Base-by-base conservation (phyloP, 2,329 filamentous ascomycete species). In the Stylonectria norvegica region DNA sequence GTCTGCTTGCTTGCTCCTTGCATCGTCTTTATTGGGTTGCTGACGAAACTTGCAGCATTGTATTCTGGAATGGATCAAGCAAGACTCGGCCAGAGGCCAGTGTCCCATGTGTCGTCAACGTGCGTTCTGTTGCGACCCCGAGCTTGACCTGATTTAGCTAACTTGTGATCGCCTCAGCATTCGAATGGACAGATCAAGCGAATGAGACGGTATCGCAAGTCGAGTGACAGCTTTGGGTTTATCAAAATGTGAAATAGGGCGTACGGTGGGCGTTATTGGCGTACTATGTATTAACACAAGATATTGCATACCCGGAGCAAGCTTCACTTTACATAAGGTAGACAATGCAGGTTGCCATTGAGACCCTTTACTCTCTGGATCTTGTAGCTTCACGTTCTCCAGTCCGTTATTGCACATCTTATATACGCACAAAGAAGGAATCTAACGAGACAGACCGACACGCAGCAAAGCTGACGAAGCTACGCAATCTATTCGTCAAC, bases 81-180 rank as follows among this genome's bases (percentile, higher is more conserved):
- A 96, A 63, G 93, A 97, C 49, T 83, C 88, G 10, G 87, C 90
- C 19, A 91, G 89, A 57, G 91, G 91, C 16, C 85, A 96, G 49
- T 98, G 93, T 63, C 93, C 93, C 19, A 97, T 98, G 93, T 98
- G 93, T 62, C 81, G 93, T 53, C 93, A 97, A 66, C 89, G 89
- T 93, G 76, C 56, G 73, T 58, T 34, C 9, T 19, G 14, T 18
- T 35, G 12, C 34, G 22, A 42, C 34, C 32, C 5, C 20, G 34
- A 19, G 44, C 33, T 27, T n/a, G n/a, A n/a, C 4, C 12, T 16
- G 20, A 32, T 16, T 19, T 31, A 10, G 20, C 37, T 34, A 22
- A 38, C 39, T 45, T 20, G 53, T 38, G n/a, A 20, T 49, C 19
- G 19, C 38, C 17, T 9, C 37, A 70, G 67, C 62, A 19, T 70